These are phyloP conservation scores for Physocladia obscura DNA, from an alignment of 192 early-diverging fungal species.

Conservation along the genomic window DNA sequence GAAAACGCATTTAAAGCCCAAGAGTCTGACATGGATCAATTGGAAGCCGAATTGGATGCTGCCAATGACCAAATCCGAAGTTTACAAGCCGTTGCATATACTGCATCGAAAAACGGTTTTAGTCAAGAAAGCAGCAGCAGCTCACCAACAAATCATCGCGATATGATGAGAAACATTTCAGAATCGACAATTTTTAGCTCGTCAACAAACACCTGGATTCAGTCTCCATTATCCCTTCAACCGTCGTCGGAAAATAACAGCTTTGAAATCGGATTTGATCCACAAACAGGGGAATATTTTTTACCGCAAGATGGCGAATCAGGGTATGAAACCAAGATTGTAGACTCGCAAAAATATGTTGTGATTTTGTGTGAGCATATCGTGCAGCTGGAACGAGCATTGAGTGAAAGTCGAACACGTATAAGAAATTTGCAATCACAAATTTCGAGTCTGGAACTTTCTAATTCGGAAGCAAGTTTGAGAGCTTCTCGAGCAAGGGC, in stretches of 20 bases:
- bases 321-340: not conserved
- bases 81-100: not conserved
- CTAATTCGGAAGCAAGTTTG: conserved; percentile 19
- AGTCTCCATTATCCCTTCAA: not conserved
- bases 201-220: not conserved
- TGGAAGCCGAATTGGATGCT: conserved; percentile 19
- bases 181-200: not conserved
- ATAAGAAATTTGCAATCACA: conserved; percentile 25
- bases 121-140: no score
- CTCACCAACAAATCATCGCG: no score
- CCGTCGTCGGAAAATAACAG: not conserved
- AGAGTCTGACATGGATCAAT: conserved; percentile 16
- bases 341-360: conserved; percentile 3
- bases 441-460: conserved; percentile 16
- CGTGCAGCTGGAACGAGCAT: not conserved
- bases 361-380: not conserved
- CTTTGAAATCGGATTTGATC: conserved; percentile 11
- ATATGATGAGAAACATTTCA: no score
- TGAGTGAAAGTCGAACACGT: not conserved
- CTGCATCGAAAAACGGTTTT: not conserved
- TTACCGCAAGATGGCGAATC: not conserved
- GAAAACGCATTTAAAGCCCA: conserved; percentile 25
- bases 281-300: conserved; percentile 11
- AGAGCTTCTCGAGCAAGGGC: conserved; percentile 16
- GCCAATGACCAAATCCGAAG: not conserved